Conservation (phyloP, 805 yeast species). For the Saturnispora sanitii region DNA sequence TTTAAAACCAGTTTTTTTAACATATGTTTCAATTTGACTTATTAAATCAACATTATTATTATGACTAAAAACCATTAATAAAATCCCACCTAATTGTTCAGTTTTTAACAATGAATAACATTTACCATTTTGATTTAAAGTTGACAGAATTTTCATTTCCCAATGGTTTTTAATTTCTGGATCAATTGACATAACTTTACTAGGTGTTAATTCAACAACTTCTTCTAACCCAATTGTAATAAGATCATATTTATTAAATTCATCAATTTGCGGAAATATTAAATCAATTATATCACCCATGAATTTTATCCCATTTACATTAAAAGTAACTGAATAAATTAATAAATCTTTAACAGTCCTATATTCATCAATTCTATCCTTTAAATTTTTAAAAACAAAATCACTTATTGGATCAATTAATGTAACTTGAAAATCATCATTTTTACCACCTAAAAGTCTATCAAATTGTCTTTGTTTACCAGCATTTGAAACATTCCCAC, state of each 20-base stretch:
- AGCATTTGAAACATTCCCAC: slow-evolving; percentile 11
- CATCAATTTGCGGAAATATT: slow-evolving; percentile 34
- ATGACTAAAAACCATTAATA: slow-evolving; percentile 57
- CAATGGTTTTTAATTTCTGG: slow-evolving; percentile 48
- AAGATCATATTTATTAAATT: slow-evolving; percentile 47
- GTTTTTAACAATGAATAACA: slow-evolving; percentile 47
- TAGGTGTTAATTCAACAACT: slow-evolving; percentile 72
- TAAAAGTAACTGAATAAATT: slow-evolving; percentile 42
- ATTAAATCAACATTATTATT: slow-evolving; percentile 42
- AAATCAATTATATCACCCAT: slow-evolving; percentile 35
- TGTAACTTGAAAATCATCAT: slow-evolving; percentile 35
- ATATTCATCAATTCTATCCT: slow-evolving; percentile 31
- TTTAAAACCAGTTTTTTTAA: slow-evolving; percentile 87
- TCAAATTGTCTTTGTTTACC: slow-evolving; percentile 27
- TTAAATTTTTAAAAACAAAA: slow-evolving; percentile 35
- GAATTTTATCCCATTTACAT: slow-evolving; percentile 41
- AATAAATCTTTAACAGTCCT: slow-evolving; percentile 31
- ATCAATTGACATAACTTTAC: slow-evolving; percentile 75
- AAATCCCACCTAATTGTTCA: slow-evolving; percentile 80
- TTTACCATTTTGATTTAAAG: slow-evolving; percentile 31
- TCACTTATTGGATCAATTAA: slow-evolving; percentile 47
- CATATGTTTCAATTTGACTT: slow-evolving; percentile 55
- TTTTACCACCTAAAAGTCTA: slow-evolving; percentile 39
- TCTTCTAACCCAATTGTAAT: slow-evolving; percentile 85
- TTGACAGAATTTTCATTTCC: slow-evolving; percentile 50